Evolutionary conservation across 2,329 filamentous ascomycete genomes (phyloP), one percentile per base, ranked within the genome.

Genomic region (Fusarium albosuccineum): DNA sequence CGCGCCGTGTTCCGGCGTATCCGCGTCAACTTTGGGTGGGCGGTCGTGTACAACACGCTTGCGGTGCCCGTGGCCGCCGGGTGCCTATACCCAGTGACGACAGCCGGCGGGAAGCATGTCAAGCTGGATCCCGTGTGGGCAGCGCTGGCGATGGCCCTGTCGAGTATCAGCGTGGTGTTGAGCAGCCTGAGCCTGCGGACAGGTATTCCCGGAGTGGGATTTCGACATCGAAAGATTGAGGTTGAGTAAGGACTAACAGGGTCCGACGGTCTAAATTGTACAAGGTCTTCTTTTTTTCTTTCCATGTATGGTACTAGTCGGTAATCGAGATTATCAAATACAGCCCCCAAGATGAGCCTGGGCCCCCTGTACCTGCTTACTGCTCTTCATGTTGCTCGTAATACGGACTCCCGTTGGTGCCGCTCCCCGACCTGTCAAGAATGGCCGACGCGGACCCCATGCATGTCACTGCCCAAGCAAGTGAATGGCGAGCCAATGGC

Each of bases 71-170:
- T 97, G 58, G 93, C 93, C 0, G 93, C 93, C 0, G 93, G 93
- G 2, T 91, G 90, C 37, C 81, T 97, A 60, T 97, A 92, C 77
- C 80, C 85, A 3, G 67, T 90, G 46, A 75, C 72, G 54, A 83
- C 82, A 46, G 76, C 77, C 4, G 73, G 75, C 2, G 85, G 83
- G 2, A 75, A 76, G 30, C 91, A 91, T 74, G 79, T 93, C 17
- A 81, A 86, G 62, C 79, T 94, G 46, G 90, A 92, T 76, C 92
- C 92, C 0, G 92, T 92, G 2, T 97, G 94, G 94, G 95, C 94
- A 6, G 91, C 90, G 68, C 79, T 97, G 76, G 94, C 94, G 1
- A 98, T 97, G 95, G 95, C 95, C 27, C 79, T 94, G 77, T 97
- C 94, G 78, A 95, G 92, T 77, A 90, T 97, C 69, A 96, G 92